Evolutionary conservation across 352 stramenopile genomes (phyloP), one percentile per base, ranked within the genome.

Genomic region (Pythium phragmitis): DNA sequence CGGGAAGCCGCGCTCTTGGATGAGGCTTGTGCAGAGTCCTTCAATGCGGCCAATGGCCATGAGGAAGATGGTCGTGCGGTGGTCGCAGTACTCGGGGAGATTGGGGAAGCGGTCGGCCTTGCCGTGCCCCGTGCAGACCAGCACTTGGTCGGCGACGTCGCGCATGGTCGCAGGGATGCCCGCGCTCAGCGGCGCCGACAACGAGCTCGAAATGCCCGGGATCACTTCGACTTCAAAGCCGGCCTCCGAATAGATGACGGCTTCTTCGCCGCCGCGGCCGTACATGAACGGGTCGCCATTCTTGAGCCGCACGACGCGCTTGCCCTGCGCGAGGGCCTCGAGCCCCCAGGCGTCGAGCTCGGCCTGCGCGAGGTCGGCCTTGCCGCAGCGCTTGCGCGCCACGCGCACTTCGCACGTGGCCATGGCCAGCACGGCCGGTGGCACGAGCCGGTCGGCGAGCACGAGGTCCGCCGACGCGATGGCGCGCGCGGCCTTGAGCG

Each of bases 211-310:
- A 68, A 99, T 96, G 57, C 96, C 96, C 21, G 96, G 85, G 26
- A 97, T 78, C 41, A 97, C 82, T 30, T 91, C 82, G 1, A 91
- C 77, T 33, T 96, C 88, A 57, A 90, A 95, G 41, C 84, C 83
- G 5, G 75, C 77, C 19, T 86, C 68, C 7, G 80, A 85, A 70
- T 91, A 92, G 67, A 94, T 80, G 45, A 89, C 75, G 2, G 82
- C 85, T 76, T 99, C 96, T 77, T 99, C 96, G 19, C 92, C 96
- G 6, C 96, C 96, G 56, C 96, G 73, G 26, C 96, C 96, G 73
- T 98, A 99, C 52, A 99, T 89, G 80, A 99, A 99, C 43, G 96
- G 96, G 69, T 99, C 96, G 50, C 96, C 96, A 77, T 98, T 98
- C 80, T 99, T 99, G 42, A 99, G 77, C 13, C 96, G 88, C 57